Conservation (phyloP, 2,329 filamentous ascomycete genomes). For the Fusarium chuoi region DNA sequence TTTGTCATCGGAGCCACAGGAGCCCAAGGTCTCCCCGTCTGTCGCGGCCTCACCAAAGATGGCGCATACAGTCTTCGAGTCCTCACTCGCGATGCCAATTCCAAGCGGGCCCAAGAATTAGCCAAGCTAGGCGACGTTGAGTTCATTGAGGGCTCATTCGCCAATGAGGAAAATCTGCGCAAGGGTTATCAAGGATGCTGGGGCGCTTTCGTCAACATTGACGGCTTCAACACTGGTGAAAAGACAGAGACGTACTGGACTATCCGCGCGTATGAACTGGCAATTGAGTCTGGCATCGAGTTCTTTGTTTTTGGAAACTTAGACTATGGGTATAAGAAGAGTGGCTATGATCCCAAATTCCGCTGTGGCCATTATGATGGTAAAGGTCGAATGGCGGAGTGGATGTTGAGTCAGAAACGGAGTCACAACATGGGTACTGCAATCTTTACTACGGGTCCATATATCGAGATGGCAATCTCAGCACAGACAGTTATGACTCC, state of each 20-base stretch:
- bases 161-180: slow-evolving; percentile 1
- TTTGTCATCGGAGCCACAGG: slow-evolving; percentile 19
- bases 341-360: slow-evolving; percentile 57
- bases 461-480: slow-evolving; percentile 15
- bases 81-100: slow-evolving; percentile 7
- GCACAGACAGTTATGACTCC: background rate
- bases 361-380: slow-evolving; percentile 61
- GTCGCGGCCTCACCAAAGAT: slow-evolving; percentile 4
- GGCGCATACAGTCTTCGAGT: slow-evolving; percentile 7
- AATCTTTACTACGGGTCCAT: slow-evolving; percentile 10
- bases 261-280: background rate
- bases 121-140: background rate
- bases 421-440: background rate
- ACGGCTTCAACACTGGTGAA: slow-evolving; percentile 19
- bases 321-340: slow-evolving; percentile 60
- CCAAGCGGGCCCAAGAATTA: background rate
- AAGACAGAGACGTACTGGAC: slow-evolving; percentile 29
- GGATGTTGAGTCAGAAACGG: slow-evolving; percentile 53
- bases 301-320: slow-evolving; percentile 61
- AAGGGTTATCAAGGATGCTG: background rate
- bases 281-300: slow-evolving; percentile 39
- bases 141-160: slow-evolving; percentile 6
- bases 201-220: slow-evolving; percentile 21
- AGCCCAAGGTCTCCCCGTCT: slow-evolving; percentile 18
- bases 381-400: slow-evolving; percentile 58